These are phyloP conservation scores for Xylaria multiplex DNA, from an alignment of 2,329 filamentous ascomycete species.

Conservation along the genomic window DNA sequence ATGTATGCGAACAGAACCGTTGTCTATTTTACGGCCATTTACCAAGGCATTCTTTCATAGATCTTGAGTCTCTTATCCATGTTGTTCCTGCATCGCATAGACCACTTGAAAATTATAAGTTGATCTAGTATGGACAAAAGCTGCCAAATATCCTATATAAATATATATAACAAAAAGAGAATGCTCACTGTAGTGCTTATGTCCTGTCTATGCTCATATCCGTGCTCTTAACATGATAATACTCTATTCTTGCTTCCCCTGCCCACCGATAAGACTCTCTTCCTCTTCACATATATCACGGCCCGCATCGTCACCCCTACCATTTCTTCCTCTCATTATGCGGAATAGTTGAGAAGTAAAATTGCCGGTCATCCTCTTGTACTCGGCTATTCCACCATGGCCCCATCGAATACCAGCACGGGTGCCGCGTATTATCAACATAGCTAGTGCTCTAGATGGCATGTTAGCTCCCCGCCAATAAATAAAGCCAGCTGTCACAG, in stretches of 20 bases:
- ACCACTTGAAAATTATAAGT: no score
- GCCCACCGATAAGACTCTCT: conserved; percentile 16
- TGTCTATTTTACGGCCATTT: no score
- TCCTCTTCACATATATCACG: conserved; percentile 10
- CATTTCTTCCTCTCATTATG: background rate
- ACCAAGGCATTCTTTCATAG: no score
- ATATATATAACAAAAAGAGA: background rate
- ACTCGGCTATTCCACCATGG: background rate
- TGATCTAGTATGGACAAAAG: no score
- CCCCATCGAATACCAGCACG: conserved; percentile 5
- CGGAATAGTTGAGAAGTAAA: background rate
- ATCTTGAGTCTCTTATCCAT: no score
- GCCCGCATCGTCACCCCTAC: background rate
- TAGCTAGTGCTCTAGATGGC: background rate
- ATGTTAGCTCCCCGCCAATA: background rate
- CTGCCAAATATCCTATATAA: no score
- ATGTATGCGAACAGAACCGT: no score
- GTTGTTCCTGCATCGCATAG: no score
- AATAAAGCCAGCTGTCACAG: background rate
- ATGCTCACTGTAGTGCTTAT: background rate
- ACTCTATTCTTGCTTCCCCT: conserved; percentile 2
- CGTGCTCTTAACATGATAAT: background rate
- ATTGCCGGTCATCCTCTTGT: background rate
- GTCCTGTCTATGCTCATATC: background rate
- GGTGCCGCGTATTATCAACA: background rate